These are phyloP conservation scores for Conringia planisiliqua DNA, from an alignment of 345 rosid genomes.

Conservation along the genomic window DNA sequence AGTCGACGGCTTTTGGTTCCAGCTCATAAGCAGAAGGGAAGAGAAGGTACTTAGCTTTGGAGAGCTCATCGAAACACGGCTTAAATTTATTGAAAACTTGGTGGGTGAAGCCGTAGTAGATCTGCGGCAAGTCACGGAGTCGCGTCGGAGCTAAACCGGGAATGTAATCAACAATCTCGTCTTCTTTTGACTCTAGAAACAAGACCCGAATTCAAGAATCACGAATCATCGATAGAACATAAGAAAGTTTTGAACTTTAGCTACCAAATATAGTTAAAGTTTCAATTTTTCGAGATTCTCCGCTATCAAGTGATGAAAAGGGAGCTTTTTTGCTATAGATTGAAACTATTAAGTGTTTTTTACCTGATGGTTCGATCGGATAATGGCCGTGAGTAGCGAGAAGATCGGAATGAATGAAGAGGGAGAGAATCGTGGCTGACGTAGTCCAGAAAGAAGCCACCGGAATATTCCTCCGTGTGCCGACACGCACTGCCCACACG, in stretches of 20 bases:
- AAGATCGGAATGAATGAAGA: conserved; percentile 26
- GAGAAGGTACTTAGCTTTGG: conserved; percentile 47
- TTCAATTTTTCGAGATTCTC: background rate
- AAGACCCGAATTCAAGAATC: background rate
- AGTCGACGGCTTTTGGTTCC: conserved; percentile 40
- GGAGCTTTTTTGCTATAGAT: background rate
- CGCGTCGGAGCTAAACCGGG: conserved; percentile 33
- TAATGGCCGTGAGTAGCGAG: conserved; percentile 23
- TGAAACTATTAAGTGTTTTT: background rate
- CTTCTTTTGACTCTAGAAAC: conserved; percentile 19
- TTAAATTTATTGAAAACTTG: background rate
- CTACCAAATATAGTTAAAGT: no score
- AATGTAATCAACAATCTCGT: conserved; percentile 32
- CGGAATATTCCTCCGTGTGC: conserved; percentile 41
- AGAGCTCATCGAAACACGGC: conserved; percentile 30
- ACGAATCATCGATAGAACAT: background rate
- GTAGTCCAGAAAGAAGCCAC: conserved; percentile 51
- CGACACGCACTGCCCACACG: conserved; percentile 40
- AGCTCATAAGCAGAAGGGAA: conserved; percentile 49
- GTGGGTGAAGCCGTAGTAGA: conserved; percentile 14
- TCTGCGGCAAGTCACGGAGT: conserved; percentile 29
- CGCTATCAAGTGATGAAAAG: no score
- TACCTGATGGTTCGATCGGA: conserved; percentile 36
- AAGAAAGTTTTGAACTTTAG: no score
- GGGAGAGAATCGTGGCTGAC: conserved; percentile 38